Evolutionary conservation across 371 early-diverging fungal species (phyloP).

Genomic region (Mortierella sp.): DNA sequence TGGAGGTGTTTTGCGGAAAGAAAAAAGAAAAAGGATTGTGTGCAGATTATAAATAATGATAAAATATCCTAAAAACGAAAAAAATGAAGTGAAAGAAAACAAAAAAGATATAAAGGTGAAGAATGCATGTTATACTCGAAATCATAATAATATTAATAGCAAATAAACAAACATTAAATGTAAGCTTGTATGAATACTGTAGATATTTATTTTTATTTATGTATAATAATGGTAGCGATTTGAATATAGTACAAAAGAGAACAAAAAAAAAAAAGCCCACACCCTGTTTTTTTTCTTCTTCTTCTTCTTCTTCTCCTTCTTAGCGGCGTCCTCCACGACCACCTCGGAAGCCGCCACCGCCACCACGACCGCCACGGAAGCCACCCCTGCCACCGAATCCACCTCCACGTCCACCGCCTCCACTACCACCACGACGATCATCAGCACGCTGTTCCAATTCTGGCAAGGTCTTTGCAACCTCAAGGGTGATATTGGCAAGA

Average conservation of each 20-base stretch:
- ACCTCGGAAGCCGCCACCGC: conserved; percentile 58
- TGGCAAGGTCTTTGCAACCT: conserved; percentile 80
- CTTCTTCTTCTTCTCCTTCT: no score
- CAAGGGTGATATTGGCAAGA: conserved; percentile 68
- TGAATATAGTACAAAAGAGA: no score
- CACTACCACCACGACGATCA: conserved; percentile 60
- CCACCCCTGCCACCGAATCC: conserved; percentile 58
- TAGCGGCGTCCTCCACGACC: conserved; percentile 40
- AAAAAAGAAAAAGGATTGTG: background rate
- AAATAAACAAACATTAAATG: background rate
- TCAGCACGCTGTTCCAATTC: conserved; percentile 75
- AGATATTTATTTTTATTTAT: background rate
- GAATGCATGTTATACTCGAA: no score
- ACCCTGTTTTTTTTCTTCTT: no score
- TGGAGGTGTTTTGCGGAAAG: background rate
- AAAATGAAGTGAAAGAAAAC: no score
- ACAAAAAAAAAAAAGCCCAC: no score
- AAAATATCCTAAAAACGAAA: no score
- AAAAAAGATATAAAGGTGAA: background rate
- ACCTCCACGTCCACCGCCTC: conserved; percentile 57
- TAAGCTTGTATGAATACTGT: background rate
- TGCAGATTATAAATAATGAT: no score
- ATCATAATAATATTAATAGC: background rate
- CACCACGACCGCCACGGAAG: conserved; percentile 45
- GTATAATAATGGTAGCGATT: background rate